These are phyloP conservation scores for Beta macrorhiza DNA, from an alignment of 179 eudicot species.

Conservation along the genomic window DNA sequence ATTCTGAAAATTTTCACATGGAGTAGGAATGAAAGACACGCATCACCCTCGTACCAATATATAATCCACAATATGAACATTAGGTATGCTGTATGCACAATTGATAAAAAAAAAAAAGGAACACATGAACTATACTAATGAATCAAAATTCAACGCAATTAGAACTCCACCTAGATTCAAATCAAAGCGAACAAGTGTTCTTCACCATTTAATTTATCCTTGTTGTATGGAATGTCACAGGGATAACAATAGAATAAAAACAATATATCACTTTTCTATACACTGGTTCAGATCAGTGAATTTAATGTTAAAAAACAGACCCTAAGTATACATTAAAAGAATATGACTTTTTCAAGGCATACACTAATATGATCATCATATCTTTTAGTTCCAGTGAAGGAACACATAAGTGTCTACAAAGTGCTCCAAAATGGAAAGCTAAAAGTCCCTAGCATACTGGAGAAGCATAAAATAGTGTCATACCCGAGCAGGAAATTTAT, in stretches of 20 bases:
- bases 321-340: background rate
- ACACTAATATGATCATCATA: background rate
- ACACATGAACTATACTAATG: background rate
- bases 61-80: background rate
- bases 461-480: conserved; percentile 14
- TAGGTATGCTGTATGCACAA: background rate
- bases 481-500: conserved; percentile 85
- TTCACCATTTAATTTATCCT: too few relatives aligned
- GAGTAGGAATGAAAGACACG: background rate
- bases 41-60: background rate
- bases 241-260: too few relatives aligned
- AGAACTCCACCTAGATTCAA: too few relatives aligned
- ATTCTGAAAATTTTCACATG: background rate
- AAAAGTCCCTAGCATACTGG: background rate
- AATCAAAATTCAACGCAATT: background rate
- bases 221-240: too few relatives aligned
- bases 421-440: background rate
- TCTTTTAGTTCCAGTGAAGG: background rate
- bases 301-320: background rate
- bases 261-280: too few relatives aligned
- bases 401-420: background rate
- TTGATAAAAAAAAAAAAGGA: background rate
- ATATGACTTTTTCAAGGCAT: background rate
- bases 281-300: too few relatives aligned
- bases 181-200: too few relatives aligned